Evolutionary conservation across 768 basidiomycete genomes (phyloP).

Genomic region (Dioszegia crocea): DNA sequence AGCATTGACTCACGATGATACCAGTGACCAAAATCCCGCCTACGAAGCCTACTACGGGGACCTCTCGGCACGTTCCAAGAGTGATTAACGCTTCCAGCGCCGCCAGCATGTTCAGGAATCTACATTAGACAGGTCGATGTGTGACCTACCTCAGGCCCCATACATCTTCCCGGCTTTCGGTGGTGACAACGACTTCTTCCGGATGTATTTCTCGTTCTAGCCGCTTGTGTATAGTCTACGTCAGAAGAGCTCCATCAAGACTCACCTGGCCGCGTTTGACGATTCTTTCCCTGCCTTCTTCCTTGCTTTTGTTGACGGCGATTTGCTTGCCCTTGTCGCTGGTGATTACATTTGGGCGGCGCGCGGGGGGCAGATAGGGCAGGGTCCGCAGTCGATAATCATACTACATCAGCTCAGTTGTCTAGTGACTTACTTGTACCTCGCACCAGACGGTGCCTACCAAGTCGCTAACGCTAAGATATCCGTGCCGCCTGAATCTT

Average conservation of each 20-base stretch:
- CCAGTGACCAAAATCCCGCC: slow-evolving; percentile 65
- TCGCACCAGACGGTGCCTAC: slow-evolving; percentile 52
- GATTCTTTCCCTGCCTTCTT: slow-evolving; percentile 46
- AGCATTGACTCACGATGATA: slow-evolving; percentile 56
- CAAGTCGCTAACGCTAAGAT: slow-evolving; percentile 51
- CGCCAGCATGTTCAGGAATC: slow-evolving; percentile 69
- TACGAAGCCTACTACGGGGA: slow-evolving; percentile 75
- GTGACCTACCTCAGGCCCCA: slow-evolving; percentile 68
- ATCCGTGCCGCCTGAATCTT: slow-evolving; percentile 53
- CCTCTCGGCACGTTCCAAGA: slow-evolving; percentile 62
- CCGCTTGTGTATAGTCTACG: slow-evolving; percentile 68
- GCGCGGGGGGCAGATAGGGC: slow-evolving; percentile 36
- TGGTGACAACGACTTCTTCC: slow-evolving; percentile 57
- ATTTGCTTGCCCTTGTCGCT: slow-evolving; percentile 46
- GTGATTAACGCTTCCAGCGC: slow-evolving; percentile 58
- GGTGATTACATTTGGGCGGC: slow-evolving; percentile 44
- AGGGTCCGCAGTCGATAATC: slow-evolving; percentile 48
- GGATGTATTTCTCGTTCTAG: slow-evolving; percentile 70
- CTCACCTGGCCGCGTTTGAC: slow-evolving; percentile 46
- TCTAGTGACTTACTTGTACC: slow-evolving; percentile 47
- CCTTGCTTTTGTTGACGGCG: slow-evolving; percentile 42
- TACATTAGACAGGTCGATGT: slow-evolving; percentile 36
- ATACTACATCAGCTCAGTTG: too few species aligned
- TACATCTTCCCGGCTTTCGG: slow-evolving; percentile 61
- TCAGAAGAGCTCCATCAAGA: background rate